Conservation (phyloP, 2,329 filamentous ascomycete species). For the Cercospora berteroae region DNA sequence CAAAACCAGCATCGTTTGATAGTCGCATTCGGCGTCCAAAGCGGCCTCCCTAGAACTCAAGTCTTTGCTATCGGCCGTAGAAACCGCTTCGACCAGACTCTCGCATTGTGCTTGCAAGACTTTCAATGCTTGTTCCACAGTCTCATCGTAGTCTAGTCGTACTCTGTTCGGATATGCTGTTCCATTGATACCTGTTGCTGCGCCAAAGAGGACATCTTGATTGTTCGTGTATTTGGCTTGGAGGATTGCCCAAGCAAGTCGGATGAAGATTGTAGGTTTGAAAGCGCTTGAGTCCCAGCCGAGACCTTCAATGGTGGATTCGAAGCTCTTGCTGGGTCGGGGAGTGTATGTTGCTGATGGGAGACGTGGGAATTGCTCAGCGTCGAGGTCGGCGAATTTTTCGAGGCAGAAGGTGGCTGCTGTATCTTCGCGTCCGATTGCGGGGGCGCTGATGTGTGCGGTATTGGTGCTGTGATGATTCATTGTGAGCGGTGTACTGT, state of each 20-base stretch:
- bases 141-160: background rate
- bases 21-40: constrained; percentile 48
- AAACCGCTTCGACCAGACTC: background rate
- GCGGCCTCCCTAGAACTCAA: background rate
- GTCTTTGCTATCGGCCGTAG: background rate
- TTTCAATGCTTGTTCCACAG: background rate
- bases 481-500: background rate
- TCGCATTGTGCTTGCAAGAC: background rate
- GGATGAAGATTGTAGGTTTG: constrained; percentile 13
- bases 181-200: constrained; percentile 6
- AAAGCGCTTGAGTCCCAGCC: constrained; percentile 19
- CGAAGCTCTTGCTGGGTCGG: constrained; percentile 30
- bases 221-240: constrained; percentile 8
- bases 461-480: background rate
- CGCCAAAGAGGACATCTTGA: constrained; percentile 18
- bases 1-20: constrained; percentile 52
- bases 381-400: constrained; percentile 32
- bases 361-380: constrained; percentile 39
- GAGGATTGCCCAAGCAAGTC: constrained; percentile 19
- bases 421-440: background rate
- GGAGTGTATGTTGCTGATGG: constrained; percentile 28
- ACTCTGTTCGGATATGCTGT: constrained; percentile 1
- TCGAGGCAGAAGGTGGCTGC: constrained; percentile 33
- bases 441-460: background rate
- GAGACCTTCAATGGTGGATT: constrained; percentile 23